Evolutionary conservation across 1,284 basidiomycete species (phyloP).

Genomic region (Laetiporus sulphureus): DNA sequence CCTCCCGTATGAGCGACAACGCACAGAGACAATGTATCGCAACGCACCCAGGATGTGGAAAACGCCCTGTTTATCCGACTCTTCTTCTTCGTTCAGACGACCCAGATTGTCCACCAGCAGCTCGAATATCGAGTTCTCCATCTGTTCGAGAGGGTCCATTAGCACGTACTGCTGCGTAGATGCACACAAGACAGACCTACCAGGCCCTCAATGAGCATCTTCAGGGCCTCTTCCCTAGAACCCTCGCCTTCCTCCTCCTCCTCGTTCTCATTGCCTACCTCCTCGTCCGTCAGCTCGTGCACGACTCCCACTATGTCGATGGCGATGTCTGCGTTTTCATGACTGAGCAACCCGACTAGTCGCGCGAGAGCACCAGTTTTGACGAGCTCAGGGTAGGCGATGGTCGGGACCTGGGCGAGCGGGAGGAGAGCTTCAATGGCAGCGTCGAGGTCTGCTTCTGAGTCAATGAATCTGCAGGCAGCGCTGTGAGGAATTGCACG

Average conservation of each 20-base stretch:
- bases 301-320: constrained; percentile 89
- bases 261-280: constrained; percentile 76
- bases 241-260: constrained; percentile 61
- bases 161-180: not conserved
- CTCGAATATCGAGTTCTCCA: constrained; percentile 80
- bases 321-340: constrained; percentile 92
- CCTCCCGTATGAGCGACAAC: too few species aligned
- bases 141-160: constrained; percentile 32
- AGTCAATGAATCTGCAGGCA: constrained; percentile 88
- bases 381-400: constrained; percentile 89
- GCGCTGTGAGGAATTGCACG: too few species aligned
- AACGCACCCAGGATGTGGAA: constrained; percentile 80
- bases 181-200: constrained; percentile 38
- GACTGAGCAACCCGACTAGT: constrained; percentile 80
- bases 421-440: constrained; percentile 83
- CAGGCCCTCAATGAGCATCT: constrained; percentile 65
- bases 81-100: constrained; percentile 79
- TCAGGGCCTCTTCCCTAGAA: constrained; percentile 64
- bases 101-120: constrained; percentile 85
- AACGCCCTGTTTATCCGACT: constrained; percentile 84
- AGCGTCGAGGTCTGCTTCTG: constrained; percentile 89
- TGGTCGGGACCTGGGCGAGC: constrained; percentile 79
- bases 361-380: constrained; percentile 64
- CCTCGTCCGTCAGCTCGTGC: constrained; percentile 95
- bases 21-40: not conserved